Evolutionary conservation across 305 asterid genomes (phyloP), one percentile per base, ranked within the genome.

Genomic region (Solanum aculeatissimum): DNA sequence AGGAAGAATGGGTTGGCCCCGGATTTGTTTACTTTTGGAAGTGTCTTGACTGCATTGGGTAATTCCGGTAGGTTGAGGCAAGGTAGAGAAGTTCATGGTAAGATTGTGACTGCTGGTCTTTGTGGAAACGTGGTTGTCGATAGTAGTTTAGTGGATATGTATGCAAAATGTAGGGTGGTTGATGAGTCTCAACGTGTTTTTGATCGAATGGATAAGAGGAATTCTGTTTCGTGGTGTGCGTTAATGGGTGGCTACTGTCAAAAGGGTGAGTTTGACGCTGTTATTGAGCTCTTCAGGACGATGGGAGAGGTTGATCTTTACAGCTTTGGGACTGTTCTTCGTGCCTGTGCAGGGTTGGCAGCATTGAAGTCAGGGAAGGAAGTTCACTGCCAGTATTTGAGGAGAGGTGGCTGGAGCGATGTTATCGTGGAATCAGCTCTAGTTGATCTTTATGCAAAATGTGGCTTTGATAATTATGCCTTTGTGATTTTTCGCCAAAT

Each of bases 271-370:
- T 97, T 90, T 58, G 91, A 89, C 35, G 84, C 80, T 58, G 99
- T 95, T 38, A 47, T 97, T 43, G 90, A 90, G 83, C 87, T 92
- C 71, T 94, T 91, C 49, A 90, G 92, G 89, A 84, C 19, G 38
- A 90, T 91, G 94, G 95, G 81, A 40, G 89, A 87, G 81, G 90
- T 91, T 51, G 95, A 94, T 75, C 95, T 93, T 83, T 92, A 93
- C 85, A 82, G 91, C 84, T 94, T 94, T 21, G 98, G 97, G 42
- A 94, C 94, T 40, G 91, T 92, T 86, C 90, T 94, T 13, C 93
- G 98, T 23, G 98, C 98, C 29, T 94, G 98, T 89, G 90, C 97
- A 16, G 99, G 98, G 70, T 92, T 97, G 91, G 92, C 94, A n/a
- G 91, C 94, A 29, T 92, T 88, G 84, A 90, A 89, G 82, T 92